Evolutionary conservation across 225 moss, liverwort and hornwort species (phyloP).

Genomic region (Pseudoscleropodium purum): DNA sequence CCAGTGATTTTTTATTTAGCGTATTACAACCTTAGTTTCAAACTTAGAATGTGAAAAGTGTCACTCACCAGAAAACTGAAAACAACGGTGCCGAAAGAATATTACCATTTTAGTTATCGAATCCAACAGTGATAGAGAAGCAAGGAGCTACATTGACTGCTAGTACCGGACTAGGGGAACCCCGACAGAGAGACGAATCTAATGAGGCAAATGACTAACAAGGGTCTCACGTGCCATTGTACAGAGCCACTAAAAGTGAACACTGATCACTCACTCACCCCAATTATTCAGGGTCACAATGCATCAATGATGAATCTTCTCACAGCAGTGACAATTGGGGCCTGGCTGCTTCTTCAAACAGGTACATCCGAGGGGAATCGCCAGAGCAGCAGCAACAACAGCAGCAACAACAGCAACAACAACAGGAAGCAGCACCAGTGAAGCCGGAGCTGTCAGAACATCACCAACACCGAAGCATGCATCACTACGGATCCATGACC

Average conservation of each 20-base stretch:
- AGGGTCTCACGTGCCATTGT: background rate
- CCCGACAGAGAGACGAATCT: background rate
- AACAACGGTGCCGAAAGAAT: background rate
- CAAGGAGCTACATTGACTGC: background rate
- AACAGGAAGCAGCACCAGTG: background rate
- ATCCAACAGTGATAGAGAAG: background rate
- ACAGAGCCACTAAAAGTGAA: background rate
- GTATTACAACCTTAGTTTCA: background rate
- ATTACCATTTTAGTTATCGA: background rate
- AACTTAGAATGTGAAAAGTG: background rate
- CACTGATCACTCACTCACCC: background rate
- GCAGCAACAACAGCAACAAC: background rate
- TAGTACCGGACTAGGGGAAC: background rate
- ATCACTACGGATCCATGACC: background rate
- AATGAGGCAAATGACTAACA: background rate
- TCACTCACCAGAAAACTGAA: background rate
- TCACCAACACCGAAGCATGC: background rate
- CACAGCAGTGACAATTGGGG: background rate
- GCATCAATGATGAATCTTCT: background rate
- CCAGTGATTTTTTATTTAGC: background rate
- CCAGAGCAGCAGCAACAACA: background rate
- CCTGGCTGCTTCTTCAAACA: background rate
- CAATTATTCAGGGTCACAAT: background rate
- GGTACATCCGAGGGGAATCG: background rate
- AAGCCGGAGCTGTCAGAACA: constrained; percentile 16